Conservation (phyloP, 495 filamentous ascomycete species). For the Neurospora terricola region DNA sequence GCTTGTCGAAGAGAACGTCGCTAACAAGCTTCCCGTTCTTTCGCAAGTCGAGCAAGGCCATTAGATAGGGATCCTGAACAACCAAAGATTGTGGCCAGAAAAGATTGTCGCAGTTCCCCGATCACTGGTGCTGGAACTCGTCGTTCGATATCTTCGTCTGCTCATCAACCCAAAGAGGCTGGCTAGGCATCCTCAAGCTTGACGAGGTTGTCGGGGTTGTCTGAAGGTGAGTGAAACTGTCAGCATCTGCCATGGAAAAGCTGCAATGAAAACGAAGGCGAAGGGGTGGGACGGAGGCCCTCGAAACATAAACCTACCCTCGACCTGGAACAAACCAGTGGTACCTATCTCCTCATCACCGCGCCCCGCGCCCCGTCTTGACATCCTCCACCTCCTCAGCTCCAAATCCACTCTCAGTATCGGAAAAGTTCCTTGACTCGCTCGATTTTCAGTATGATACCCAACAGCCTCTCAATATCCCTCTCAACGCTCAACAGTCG, state of each 20-base stretch:
- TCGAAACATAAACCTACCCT: no score
- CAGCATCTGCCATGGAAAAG: background rate
- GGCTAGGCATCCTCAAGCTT: background rate
- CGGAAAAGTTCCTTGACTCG: background rate
- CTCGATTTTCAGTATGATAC: background rate
- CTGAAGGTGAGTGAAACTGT: background rate
- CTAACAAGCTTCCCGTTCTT: background rate
- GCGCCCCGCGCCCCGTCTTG: no score
- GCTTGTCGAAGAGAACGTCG: background rate
- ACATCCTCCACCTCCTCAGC: no score
- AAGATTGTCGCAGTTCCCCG: background rate
- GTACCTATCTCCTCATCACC: no score
- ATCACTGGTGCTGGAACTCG: fast-evolving
- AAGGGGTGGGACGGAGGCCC: no score
- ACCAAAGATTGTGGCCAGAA: background rate
- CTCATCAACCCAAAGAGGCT: background rate
- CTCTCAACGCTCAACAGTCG: fast-evolving
- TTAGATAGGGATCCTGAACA: background rate
- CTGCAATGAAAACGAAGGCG: background rate
- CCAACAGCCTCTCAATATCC: background rate
- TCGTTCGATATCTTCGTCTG: background rate
- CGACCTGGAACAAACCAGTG: no score
- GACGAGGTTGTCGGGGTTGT: background rate
- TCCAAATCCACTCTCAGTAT: no score
- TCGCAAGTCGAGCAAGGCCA: background rate